Evolutionary conservation across 331 rosid species (phyloP), one percentile per base, ranked within the genome.

Genomic region (Cydonia oblonga): DNA sequence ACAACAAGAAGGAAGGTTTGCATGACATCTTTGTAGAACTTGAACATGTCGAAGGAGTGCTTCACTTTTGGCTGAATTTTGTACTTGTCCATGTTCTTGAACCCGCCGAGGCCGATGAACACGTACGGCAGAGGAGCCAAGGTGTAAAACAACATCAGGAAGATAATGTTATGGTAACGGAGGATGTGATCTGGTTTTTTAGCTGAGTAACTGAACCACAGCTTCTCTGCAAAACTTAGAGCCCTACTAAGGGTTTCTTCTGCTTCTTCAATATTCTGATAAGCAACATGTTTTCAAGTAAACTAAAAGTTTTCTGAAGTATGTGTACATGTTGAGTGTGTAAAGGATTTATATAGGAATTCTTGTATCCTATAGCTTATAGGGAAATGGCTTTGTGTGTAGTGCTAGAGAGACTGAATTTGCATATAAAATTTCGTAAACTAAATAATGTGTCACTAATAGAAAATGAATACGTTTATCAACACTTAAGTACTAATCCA

Each of bases 151-250:
- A 49, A 9, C 64, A 74, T 51, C 28, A 33, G 28, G 33, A 74
- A 30, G 16, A 74, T 16, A 54, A 63, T 15, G 64, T 64, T 74
- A 25, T 74, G 65, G 71, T 12, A 64, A 32, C 51, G 54, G 12
- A 74, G 78, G 12, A 74, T 9, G 23, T 52, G 49, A 33, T 74
- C 78, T 0, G 71, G 64, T 64, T 64, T 74, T 10, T 52, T 4
- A 49, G 78, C 78, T 2, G 78, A 64, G 78, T 74, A 64, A 16
- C 12, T n/a, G 54, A 74, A 74, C 78, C 78, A 74, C 16, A 74
- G 40, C 25, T 64, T 64, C 61, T 74, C 71, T 18, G 54, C 52
- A 0, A 49, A 9, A 9, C 64, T 64, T n/a, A 51, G 26, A 24
- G 63, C 40, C 63, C 71, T 64, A 20, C 78, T 62, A 5, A 49